Conservation (phyloP, 345 rosid species). For the Camelina hispida region DNA sequence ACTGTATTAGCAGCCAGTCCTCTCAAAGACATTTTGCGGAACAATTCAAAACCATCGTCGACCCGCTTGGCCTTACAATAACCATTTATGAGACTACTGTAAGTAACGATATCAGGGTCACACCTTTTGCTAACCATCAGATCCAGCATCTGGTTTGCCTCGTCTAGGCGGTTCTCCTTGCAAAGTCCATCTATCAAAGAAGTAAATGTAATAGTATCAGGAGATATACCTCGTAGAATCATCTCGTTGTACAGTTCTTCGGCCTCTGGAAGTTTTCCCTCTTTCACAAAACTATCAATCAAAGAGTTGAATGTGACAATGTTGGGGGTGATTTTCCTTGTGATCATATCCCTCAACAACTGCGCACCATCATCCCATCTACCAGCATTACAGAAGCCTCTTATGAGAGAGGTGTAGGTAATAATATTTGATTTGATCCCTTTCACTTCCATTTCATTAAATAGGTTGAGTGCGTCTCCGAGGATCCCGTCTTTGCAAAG, state of each 20-base stretch:
- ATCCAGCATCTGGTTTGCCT: background rate
- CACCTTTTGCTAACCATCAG: background rate
- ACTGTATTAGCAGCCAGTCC: conserved; percentile 26
- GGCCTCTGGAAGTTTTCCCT: conserved; percentile 26
- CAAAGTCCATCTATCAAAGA: conserved; percentile 43
- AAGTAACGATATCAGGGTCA: background rate
- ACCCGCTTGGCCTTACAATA: conserved; percentile 32
- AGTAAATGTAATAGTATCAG: conserved; percentile 30
- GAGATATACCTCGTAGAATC: conserved; percentile 20
- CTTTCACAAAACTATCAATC: conserved; percentile 1
- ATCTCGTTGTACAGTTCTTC: conserved; percentile 9
- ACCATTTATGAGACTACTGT: background rate
- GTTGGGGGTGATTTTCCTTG: background rate
- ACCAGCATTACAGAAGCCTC: conserved; percentile 5
- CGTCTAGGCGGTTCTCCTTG: background rate
- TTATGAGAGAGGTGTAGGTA: background rate
- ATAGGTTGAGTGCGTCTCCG: no score
- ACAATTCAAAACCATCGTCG: conserved; percentile 36
- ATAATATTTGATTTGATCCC: background rate
- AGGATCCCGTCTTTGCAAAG: no score
- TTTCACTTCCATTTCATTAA: background rate
- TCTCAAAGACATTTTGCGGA: conserved; percentile 30
- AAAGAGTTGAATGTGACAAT: background rate
- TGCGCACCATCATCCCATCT: conserved; percentile 22
- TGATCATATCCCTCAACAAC: conserved; percentile 7